Percentiles rank a stretch among this genome's conserved stretches.
phyloP scores from a whole-genome alignment of 805 yeast species.

The Saturnispora hagleri region DNA sequence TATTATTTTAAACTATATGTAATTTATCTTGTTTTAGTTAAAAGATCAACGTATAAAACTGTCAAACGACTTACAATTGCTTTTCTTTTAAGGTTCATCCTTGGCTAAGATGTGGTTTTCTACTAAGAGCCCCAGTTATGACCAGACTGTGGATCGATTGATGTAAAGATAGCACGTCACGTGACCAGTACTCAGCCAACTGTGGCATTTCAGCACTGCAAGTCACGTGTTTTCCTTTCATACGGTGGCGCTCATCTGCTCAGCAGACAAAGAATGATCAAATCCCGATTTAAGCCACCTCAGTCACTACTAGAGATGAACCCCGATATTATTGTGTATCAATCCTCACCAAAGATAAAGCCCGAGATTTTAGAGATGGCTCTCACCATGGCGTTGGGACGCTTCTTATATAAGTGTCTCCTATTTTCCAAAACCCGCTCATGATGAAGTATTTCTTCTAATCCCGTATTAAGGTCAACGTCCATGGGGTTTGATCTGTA shows the following conservation, averaged over 20 bases:
- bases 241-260: background rate
- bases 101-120: background rate
- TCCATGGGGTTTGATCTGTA: constrained; percentile 34
- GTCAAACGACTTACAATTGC: background rate
- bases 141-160: background rate
- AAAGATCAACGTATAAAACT: background rate
- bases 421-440: constrained; percentile 27
- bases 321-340: background rate
- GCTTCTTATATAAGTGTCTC: constrained; percentile 5
- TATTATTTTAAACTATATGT: background rate
- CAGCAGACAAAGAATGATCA: background rate
- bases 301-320: constrained; percentile 12
- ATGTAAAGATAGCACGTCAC: background rate
- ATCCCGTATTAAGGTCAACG: constrained; percentile 46
- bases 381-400: background rate
- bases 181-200: background rate
- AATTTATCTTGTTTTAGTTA: background rate
- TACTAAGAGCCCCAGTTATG: background rate
- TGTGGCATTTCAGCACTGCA: background rate
- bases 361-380: constrained; percentile 3
- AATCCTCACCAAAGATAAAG: constrained; percentile 14
- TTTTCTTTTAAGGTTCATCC: background rate
- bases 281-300: background rate
- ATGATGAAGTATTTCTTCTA: constrained; percentile 50
- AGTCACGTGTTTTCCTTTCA: background rate